Base-by-base conservation (phyloP, 108 stramenopile species). In the Stephanodiscus triporus region DNA sequence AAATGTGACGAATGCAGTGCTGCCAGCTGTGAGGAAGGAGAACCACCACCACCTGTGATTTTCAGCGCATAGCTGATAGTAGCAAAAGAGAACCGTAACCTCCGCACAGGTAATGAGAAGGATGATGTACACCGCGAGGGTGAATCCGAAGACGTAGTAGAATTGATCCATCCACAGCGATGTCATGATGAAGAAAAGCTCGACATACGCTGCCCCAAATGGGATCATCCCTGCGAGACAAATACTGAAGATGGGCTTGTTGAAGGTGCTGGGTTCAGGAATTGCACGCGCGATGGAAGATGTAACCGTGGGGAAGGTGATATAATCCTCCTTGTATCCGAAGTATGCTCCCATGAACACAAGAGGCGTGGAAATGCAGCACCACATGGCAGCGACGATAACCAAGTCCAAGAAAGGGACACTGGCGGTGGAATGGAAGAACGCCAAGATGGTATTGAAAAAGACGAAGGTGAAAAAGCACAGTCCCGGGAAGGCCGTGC, bases 31-130 rank as follows among this genome's bases (percentile, higher is more conserved):
- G 49, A 98, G 86, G 90, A 99, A 96, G 50, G 96, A 87, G 72
- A 95, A 96, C 98, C 99, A 98, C 97, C 97, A 98, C 99, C 99
- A 99, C 66, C 95, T 84, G 81, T 98, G 97, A 74, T 99, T 97
- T 71, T 98, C 99, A 30, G 94, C 87, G 72, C 97, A 98, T 50
- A 99, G 94, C 78, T 98, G 98, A 91, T 98, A 98, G 91, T 99
- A 99, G 51, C 88, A 87, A 86, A 98, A 78, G 13, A 99, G 89
- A 50, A 98, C 95, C 26, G 98, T 94, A 68, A 98, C 92, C 81
- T 98, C 98, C 20, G 97, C 97, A 69, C 97, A 97, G 10, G 97
- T 98, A 43, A 98, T 73, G 43, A 96, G 78, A 36, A 99, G 84
- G 74, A 99, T 99, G 59, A 97, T 26, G 87, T 90, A 98, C 26